Conservation (phyloP, 2,329 filamentous ascomycete genomes). For the Trichoderma aggressivum region DNA sequence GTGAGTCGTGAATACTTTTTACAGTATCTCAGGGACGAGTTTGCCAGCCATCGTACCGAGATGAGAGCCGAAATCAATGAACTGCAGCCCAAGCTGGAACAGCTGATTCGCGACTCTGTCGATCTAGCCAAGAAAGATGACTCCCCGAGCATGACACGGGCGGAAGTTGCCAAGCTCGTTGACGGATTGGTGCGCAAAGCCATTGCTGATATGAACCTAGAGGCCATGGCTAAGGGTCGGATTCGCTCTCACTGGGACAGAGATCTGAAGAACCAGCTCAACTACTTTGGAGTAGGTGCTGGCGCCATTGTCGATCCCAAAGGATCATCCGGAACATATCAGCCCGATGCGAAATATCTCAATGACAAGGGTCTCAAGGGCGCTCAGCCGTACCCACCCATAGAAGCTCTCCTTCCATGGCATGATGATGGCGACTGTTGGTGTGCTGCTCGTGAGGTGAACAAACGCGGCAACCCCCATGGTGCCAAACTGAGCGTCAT, state of each 20-base stretch:
- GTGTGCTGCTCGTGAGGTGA: conserved; percentile 59
- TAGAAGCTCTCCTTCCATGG: conserved; percentile 65
- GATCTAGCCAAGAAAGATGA: conserved; percentile 26
- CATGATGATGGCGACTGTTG: conserved; percentile 81
- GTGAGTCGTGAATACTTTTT: conserved; percentile 51
- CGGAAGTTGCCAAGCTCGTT: conserved; percentile 42
- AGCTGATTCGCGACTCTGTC: conserved; percentile 33
- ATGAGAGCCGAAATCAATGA: conserved; percentile 41
- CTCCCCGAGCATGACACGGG: conserved; percentile 35
- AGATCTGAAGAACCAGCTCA: conserved; percentile 56
- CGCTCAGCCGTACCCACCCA: conserved; percentile 34
- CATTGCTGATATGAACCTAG: conserved; percentile 45
- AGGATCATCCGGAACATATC: conserved; percentile 59
- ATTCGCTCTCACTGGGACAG: conserved; percentile 44
- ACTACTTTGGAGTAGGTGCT: conserved; percentile 66
- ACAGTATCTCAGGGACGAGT: conserved; percentile 38
- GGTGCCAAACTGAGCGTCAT: conserved; percentile 65
- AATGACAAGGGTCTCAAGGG: conserved; percentile 24
- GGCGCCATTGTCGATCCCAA: conserved; percentile 63
- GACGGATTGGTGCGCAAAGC: conserved; percentile 42
- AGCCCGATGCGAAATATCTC: conserved; percentile 27
- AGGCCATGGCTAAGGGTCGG: conserved; percentile 44
- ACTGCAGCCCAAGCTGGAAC: conserved; percentile 35
- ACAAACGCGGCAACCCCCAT: conserved; percentile 42
- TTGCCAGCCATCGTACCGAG: conserved; percentile 37